Percentiles rank a stretch among this genome's conserved stretches.
Evolutionary conservation across 768 basidiomycete species (phyloP).

Genomic region (Kwoniella sp.): DNA sequence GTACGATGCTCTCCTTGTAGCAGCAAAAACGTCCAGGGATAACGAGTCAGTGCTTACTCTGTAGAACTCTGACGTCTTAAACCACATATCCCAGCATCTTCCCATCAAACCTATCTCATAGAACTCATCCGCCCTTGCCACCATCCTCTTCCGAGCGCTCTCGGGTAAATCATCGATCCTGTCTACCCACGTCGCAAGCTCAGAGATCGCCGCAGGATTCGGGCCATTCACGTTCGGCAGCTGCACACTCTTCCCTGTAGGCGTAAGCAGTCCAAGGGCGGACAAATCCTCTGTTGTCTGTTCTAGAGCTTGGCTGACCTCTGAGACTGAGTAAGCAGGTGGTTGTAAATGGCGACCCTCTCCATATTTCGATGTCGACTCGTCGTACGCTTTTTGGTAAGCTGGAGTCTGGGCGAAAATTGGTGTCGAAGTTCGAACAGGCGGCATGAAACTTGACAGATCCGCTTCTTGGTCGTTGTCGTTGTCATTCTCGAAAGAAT

Average conservation of each 20-base stretch:
- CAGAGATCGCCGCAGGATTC: neutral
- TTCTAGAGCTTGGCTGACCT: slow-evolving; percentile 26
- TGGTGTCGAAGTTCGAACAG: slow-evolving; percentile 44
- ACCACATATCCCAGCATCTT: slow-evolving; percentile 49
- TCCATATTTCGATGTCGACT: neutral
- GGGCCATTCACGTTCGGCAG: neutral
- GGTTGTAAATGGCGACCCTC: slow-evolving; percentile 49
- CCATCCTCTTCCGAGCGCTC: slow-evolving; percentile 26
- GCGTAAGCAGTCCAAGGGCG: slow-evolving; percentile 15
- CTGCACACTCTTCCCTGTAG: neutral
- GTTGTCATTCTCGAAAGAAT: slow-evolving; percentile 29
- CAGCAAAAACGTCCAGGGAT: neutral
- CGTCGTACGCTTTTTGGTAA: slow-evolving; percentile 65
- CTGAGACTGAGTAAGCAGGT: slow-evolving; percentile 45
- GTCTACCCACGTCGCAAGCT: slow-evolving; percentile 8
- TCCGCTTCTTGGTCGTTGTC: slow-evolving; percentile 1
- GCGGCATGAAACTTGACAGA: slow-evolving; percentile 20
- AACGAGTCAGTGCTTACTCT: slow-evolving; percentile 20
- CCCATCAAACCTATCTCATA: slow-evolving; percentile 44
- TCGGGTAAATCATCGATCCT: slow-evolving; percentile 13
- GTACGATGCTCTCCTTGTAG: neutral
- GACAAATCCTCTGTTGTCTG: slow-evolving; percentile 20
- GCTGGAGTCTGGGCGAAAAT: slow-evolving; percentile 62
- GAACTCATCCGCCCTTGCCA: slow-evolving; percentile 40
- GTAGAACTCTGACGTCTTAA: slow-evolving; percentile 38